Conservation (phyloP, 2,329 filamentous ascomycete species). For the Penicillium sp. region DNA sequence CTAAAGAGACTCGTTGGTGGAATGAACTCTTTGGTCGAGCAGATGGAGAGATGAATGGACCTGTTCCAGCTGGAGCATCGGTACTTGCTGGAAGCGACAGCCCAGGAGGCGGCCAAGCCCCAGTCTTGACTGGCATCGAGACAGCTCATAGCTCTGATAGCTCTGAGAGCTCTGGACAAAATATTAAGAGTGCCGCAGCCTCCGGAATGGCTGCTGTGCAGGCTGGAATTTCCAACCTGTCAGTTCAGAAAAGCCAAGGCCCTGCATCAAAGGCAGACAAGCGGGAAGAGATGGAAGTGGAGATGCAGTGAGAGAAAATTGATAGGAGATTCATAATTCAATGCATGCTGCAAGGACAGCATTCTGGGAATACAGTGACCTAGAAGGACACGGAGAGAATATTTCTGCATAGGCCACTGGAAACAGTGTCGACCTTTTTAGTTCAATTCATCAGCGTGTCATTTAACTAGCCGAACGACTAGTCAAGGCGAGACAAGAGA, state of each 20-base stretch:
- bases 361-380: not conserved
- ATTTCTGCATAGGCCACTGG: not conserved
- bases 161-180: constrained; percentile 34
- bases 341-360: not conserved
- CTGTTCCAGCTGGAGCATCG: constrained; percentile 50
- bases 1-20: constrained; percentile 89
- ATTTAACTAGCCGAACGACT: not conserved
- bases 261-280: constrained; percentile 23
- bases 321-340: not conserved
- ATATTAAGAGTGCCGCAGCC: constrained; percentile 26
- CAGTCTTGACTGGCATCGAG: constrained; percentile 57
- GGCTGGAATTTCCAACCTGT: constrained; percentile 45
- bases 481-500: not conserved
- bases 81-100: constrained; percentile 30
- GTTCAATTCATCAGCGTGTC: not conserved
- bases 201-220: constrained; percentile 41
- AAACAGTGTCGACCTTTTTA: not conserved
- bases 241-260: constrained; percentile 35
- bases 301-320: constrained; percentile 45
- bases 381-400: not conserved
- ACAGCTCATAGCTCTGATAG: constrained; percentile 52
- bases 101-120: constrained; percentile 37
- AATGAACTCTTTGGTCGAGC: constrained; percentile 76
- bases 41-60: constrained; percentile 87
- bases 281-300: constrained; percentile 43